Evolutionary conservation across 2,329 filamentous ascomycete genomes (phyloP), one percentile per base, ranked within the genome.

Genomic region (Akanthomyces uredinophilus): DNA sequence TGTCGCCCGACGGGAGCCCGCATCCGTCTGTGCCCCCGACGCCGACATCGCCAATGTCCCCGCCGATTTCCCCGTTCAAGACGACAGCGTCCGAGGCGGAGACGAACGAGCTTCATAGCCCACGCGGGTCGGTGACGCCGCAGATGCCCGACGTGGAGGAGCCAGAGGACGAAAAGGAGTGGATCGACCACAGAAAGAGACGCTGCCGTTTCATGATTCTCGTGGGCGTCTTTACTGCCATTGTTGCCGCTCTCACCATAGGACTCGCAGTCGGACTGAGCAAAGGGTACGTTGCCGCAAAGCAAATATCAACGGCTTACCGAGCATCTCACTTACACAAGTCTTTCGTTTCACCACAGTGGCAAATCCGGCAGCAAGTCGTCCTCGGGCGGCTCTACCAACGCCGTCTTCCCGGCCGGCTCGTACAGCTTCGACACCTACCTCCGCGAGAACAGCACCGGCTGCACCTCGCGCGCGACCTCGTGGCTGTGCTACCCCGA

Each of bases 401-500:
- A 58, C 4, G 29, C 66, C 13, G 61, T 69, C 22, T 89, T 89
- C 67, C 88, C 87, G 1, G 74, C 81, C 1, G 88, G 87, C 6
- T 79, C 82, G n/a, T 90, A 85, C 71, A 77, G 82, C 43, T 78
- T 90, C 66, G 76, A 81, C 7, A 85, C 85, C 24, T 82, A 81
- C 63, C 81, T 90, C 44, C 76, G 79, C 55, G 81, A 76, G 5
- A 73, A 81, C 2, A 73, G 75, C 18, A 81, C 83, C 7, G 77
- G 77, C 54, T 90, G 88, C 72, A 87, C 85, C 1, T 79, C 82
- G 16, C 81, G 84, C 66, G 66, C 81, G 0, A 73, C 77, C 5
- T 85, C 85, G 1, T 90, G 87, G 84, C 77, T 77, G 60, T 90
- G 87, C 75, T 83, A 81, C 64, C 85, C 87, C 1, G 83, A 81